Conservation (phyloP, 1,284 basidiomycete species). For the Heimioporus retisporus region DNA sequence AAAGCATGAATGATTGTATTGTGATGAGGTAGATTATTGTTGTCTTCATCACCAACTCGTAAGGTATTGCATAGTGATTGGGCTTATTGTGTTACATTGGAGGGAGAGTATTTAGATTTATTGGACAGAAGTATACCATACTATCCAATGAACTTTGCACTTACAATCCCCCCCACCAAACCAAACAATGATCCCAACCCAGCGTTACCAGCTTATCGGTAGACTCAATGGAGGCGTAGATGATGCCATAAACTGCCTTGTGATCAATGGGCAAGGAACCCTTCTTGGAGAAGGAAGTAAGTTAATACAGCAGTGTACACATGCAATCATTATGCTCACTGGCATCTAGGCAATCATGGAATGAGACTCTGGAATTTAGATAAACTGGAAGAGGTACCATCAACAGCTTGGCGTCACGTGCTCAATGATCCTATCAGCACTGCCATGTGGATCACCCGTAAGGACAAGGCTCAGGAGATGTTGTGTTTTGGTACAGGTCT, state of each 20-base stretch:
- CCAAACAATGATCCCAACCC: neutral
- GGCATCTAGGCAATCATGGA: neutral
- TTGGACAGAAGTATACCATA: no score
- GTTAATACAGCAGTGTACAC: neutral
- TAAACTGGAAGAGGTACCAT: constrained; percentile 1
- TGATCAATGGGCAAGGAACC: no score
- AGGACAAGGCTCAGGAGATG: neutral
- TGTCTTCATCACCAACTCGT: no score
- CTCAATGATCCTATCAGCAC: neutral
- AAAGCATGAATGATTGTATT: no score
- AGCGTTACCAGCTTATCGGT: neutral
- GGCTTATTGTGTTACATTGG: no score
- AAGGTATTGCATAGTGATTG: no score
- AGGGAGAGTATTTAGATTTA: no score
- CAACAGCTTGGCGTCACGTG: neutral
- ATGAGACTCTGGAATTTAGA: constrained; percentile 1
- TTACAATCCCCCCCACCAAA: neutral
- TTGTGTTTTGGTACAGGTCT: constrained; percentile 7
- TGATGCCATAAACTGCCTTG: neutral
- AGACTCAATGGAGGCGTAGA: neutral
- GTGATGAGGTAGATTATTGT: no score
- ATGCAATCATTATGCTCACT: neutral
- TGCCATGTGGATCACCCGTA: neutral
- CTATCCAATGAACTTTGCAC: no score
- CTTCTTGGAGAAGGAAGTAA: neutral